A percentile compares a stretch with the other conserved stretches of the same genome.
These are phyloP conservation scores for Botrytis squamosa DNA, from an alignment of 2,329 filamentous ascomycete genomes.

Conservation along the genomic window DNA sequence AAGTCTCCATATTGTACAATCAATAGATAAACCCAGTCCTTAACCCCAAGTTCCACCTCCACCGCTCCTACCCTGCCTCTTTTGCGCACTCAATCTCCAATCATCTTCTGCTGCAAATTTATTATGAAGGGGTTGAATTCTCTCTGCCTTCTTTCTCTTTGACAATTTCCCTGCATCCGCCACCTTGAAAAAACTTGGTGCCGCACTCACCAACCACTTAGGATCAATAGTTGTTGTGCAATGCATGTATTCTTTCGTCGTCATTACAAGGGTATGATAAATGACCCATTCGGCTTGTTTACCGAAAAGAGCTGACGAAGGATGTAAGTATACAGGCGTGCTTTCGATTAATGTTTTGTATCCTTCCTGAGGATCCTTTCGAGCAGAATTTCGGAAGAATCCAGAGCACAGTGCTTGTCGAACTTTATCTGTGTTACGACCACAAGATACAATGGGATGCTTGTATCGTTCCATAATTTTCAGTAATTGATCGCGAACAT, in stretches of 20 bases:
- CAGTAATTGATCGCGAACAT: constrained; percentile 87
- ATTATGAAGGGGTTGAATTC: constrained; percentile 94
- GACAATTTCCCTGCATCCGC: constrained; percentile 73
- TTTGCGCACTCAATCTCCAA: constrained; percentile 89
- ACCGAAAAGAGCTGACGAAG: constrained; percentile 85
- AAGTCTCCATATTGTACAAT: neutral
- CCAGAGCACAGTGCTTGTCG: constrained; percentile 86
- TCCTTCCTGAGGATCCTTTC: constrained; percentile 93
- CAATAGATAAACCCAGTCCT: neutral
- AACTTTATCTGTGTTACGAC: constrained; percentile 81
- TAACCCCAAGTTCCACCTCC: constrained; percentile 92
- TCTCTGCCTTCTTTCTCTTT: constrained; percentile 89
- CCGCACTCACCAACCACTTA: constrained; percentile 89
- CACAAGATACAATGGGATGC: constrained; percentile 79
- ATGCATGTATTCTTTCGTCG: constrained; percentile 98
- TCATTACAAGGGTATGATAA: constrained; percentile 86
- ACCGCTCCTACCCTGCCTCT: constrained; percentile 77
- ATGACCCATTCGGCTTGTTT: constrained; percentile 97
- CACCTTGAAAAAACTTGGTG: constrained; percentile 99
- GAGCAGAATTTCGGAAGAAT: constrained; percentile 92
- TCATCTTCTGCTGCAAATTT: constrained; percentile 90
- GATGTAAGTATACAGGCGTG: constrained; percentile 93
- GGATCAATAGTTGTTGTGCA: constrained; percentile 90
- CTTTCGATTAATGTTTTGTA: constrained; percentile 97
- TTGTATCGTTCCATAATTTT: constrained; percentile 93